A percentile compares a stretch with the other conserved stretches of the same genome.
Conservation (phyloP, 805 yeast genomes). For the Pichia scutulata region DNA sequence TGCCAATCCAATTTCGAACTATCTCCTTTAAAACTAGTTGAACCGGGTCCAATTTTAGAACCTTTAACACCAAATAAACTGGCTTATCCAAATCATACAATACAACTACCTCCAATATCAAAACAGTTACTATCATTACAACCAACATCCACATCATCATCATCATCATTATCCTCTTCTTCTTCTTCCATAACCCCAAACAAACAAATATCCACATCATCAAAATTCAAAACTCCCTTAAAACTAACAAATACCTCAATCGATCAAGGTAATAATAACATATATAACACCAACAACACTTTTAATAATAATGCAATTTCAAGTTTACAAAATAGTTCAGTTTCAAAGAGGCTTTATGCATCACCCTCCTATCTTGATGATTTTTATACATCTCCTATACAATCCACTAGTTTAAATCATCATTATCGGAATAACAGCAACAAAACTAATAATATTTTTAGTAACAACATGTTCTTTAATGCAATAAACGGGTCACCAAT, state of each 20-base stretch:
- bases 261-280: constrained; percentile 2
- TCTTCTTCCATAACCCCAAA: not conserved
- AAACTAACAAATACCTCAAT: not conserved
- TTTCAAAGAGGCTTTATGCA: constrained; percentile 49
- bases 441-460: not conserved
- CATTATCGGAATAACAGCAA: not conserved
- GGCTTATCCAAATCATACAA: not conserved
- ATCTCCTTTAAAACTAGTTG: constrained; percentile 46
- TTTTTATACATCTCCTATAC: constrained; percentile 48
- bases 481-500: constrained; percentile 13
- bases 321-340: constrained; percentile 20
- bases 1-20: constrained; percentile 58
- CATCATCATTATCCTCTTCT: not conserved
- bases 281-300: not conserved
- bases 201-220: not conserved
- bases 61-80: constrained; percentile 48
- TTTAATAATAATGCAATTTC: not conserved
- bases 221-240: constrained; percentile 5
- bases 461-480: not conserved
- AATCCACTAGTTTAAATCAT: not conserved
- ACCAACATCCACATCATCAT: not conserved
- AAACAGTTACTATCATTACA: constrained; percentile 7
- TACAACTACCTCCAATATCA: constrained; percentile 14
- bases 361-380: constrained; percentile 63
- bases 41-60: constrained; percentile 59